phyloP scores from a whole-genome alignment of 768 basidiomycete genomes.

The Botryobasidium botryosum region DNA sequence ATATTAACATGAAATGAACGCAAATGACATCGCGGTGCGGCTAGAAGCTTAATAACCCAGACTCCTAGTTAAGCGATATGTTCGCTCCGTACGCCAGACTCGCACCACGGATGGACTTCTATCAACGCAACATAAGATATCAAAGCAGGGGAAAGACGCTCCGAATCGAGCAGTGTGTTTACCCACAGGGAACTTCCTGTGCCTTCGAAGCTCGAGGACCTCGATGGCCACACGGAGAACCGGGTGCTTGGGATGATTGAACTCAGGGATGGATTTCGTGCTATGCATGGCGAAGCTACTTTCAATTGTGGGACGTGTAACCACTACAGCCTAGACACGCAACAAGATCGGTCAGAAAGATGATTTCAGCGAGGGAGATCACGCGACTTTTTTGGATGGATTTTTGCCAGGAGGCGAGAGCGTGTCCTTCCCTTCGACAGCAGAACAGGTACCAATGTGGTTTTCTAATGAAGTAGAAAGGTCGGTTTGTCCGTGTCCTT shows the following conservation, averaged over 20 bases:
- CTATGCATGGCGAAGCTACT: slow-evolving; percentile 72
- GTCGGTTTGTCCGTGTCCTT: too few species aligned
- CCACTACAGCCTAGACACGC: slow-evolving; percentile 48
- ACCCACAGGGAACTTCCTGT: slow-evolving; percentile 94
- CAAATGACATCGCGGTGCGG: slow-evolving; percentile 37
- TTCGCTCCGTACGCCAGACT: slow-evolving; percentile 91
- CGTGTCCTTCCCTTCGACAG: slow-evolving; percentile 44
- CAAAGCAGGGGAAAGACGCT: background rate
- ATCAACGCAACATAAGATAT: background rate
- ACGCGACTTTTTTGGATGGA: slow-evolving; percentile 47
- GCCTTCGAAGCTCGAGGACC: slow-evolving; percentile 76
- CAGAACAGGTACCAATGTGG: slow-evolving; percentile 46
- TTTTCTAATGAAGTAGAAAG: slow-evolving; percentile 13
- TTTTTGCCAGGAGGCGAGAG: slow-evolving; percentile 59
- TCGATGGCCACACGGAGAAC: slow-evolving; percentile 73
- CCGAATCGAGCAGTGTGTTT: too few species aligned
- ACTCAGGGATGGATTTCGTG: slow-evolving; percentile 63
- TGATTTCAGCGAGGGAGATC: slow-evolving; percentile 2
- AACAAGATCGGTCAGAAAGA: slow-evolving; percentile 6
- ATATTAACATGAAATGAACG: too few species aligned
- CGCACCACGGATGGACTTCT: slow-evolving; percentile 83
- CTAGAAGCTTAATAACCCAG: slow-evolving; percentile 56
- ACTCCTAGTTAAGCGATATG: slow-evolving; percentile 54
- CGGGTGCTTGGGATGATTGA: slow-evolving; percentile 66
- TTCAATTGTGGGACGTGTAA: slow-evolving; percentile 86